These are phyloP conservation scores for Helicostylum pulchrum DNA, from an alignment of 192 early-diverging fungal species.

Conservation along the genomic window DNA sequence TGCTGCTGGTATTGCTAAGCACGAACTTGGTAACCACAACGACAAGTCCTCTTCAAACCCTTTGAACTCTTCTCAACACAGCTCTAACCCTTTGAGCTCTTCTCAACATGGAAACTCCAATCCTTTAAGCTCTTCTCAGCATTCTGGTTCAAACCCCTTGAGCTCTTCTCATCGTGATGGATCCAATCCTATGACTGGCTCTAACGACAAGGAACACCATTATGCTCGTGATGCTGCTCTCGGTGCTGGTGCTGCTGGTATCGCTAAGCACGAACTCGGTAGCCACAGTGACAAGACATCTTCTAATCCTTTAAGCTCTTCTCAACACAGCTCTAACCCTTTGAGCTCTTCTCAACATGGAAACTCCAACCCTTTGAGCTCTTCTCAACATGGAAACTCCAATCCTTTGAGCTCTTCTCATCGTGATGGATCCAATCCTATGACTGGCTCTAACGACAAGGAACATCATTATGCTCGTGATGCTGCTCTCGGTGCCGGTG, in stretches of 20 bases:
- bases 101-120: no score
- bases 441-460: background rate
- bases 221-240: conserved; percentile 7
- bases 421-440: no score
- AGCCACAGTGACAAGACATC: background rate
- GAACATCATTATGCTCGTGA: background rate
- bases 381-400: no score
- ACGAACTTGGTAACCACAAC: background rate
- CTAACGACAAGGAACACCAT: background rate
- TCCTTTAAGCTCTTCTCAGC: no score
- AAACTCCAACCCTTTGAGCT: no score
- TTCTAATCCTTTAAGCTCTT: no score
- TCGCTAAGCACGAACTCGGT: background rate
- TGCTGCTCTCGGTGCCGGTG: background rate
- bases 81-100: no score
- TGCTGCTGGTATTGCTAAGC: background rate
- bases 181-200: background rate
- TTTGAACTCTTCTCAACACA: no score
- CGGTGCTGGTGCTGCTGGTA: background rate
- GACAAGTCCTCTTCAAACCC: background rate
- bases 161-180: no score
- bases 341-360: no score
- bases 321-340: background rate
- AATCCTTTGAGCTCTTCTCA: no score
- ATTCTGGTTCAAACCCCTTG: no score